These are phyloP conservation scores for Hyaloscypha hepaticicola DNA, from an alignment of 495 filamentous ascomycete genomes.

Conservation along the genomic window DNA sequence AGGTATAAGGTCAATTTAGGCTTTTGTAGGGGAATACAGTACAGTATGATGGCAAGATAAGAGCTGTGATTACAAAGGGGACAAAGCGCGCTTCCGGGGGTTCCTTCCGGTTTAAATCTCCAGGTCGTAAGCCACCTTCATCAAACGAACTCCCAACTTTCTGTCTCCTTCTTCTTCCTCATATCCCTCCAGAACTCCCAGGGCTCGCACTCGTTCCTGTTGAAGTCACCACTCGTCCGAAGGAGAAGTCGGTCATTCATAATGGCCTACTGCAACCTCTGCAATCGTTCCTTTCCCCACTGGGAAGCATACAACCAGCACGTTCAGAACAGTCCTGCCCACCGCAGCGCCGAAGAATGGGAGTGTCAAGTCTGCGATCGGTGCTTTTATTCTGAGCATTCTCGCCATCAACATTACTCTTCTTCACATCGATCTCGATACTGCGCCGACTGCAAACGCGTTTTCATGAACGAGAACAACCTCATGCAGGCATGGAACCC, in stretches of 20 bases:
- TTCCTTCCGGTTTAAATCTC: not conserved
- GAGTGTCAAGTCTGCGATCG: constrained; percentile 26
- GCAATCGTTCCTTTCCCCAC: constrained; percentile 25
- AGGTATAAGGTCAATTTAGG: no score
- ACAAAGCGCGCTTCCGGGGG: not conserved
- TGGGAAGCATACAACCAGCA: constrained; percentile 25
- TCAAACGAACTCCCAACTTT: not conserved
- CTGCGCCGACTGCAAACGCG: constrained; percentile 30
- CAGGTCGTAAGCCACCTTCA: not conserved
- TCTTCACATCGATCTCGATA: constrained; percentile 26
- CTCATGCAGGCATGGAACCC: constrained; percentile 26
- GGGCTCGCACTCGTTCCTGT: not conserved
- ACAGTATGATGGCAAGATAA: no score
- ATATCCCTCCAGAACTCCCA: not conserved
- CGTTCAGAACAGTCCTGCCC: constrained; percentile 27
- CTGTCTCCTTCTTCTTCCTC: not conserved
- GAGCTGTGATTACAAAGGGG: not conserved
- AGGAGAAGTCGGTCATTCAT: not conserved
- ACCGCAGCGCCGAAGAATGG: constrained; percentile 8
- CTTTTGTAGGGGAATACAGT: no score
- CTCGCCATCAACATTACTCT: constrained; percentile 27
- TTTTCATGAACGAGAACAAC: constrained; percentile 28
- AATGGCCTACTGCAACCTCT: constrained; percentile 17
- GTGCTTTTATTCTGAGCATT: constrained; percentile 14
- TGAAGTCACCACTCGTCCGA: not conserved